These are phyloP conservation scores for Stellera chamaejasme DNA, from an alignment of 345 rosid species.

Conservation along the genomic window DNA sequence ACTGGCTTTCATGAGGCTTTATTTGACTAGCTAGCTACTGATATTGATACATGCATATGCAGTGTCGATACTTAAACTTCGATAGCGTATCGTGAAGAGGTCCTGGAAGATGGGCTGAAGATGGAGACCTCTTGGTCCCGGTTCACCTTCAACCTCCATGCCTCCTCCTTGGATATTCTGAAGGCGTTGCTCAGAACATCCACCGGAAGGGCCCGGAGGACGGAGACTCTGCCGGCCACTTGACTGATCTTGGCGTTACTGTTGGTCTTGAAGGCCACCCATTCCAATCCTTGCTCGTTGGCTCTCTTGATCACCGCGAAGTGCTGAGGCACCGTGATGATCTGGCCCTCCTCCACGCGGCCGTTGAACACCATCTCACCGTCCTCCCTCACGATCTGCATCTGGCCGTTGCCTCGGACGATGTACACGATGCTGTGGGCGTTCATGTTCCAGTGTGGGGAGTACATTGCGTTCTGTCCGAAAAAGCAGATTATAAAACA, in stretches of 20 bases:
- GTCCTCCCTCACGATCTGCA: constrained; percentile 4
- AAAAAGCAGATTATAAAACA: background rate
- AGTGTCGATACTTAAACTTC: no score
- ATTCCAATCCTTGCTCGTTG: constrained; percentile 2
- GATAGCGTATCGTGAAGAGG: no score
- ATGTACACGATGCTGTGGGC: constrained; percentile 31
- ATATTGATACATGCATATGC: no score
- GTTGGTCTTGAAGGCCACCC: constrained; percentile 13
- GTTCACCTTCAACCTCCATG: constrained; percentile 7
- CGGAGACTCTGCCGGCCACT: background rate
- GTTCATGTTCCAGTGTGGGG: constrained; percentile 32
- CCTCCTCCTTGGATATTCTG: constrained; percentile 7
- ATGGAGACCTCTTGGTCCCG: background rate
- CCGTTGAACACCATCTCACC: constrained; percentile 9
- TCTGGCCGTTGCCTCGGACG: constrained; percentile 18
- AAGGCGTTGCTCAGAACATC: constrained; percentile 10
- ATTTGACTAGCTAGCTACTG: no score
- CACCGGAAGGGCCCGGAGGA: background rate
- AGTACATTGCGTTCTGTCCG: constrained; percentile 26
- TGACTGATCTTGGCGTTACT: constrained; percentile 6
- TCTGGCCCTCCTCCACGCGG: background rate
- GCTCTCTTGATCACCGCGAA: constrained; percentile 7
- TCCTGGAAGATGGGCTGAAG: background rate
- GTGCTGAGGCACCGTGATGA: constrained; percentile 6
- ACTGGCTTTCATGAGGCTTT: no score